phyloP scores from a whole-genome alignment of 2,329 filamentous ascomycete genomes.

The Calonectria pseudoreteaudii region DNA sequence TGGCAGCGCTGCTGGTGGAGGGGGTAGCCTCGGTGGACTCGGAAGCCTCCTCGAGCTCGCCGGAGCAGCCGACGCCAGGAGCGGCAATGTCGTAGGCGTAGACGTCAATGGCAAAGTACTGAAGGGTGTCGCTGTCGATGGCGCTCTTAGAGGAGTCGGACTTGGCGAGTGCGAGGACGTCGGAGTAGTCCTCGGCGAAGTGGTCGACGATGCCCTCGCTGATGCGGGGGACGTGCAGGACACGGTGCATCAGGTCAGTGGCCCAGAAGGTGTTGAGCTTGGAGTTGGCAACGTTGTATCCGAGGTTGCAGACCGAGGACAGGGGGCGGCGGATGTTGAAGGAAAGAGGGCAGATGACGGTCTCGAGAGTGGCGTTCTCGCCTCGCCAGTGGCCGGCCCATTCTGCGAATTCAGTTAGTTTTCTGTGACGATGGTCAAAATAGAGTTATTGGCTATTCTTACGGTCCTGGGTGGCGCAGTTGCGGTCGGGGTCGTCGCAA shows the following conservation, averaged over 20 bases:
- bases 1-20: slow-evolving; percentile 27
- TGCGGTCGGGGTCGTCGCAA: slow-evolving; percentile 76
- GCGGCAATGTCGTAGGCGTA: slow-evolving; percentile 75
- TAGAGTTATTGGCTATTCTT: slow-evolving; percentile 17
- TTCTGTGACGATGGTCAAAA: rapidly evolving
- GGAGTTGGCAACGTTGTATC: slow-evolving; percentile 70
- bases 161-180: slow-evolving; percentile 64
- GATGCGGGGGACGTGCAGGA: slow-evolving; percentile 72
- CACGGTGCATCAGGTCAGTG: slow-evolving; percentile 74
- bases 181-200: slow-evolving; percentile 69
- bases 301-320: slow-evolving; percentile 69
- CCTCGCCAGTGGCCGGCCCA: slow-evolving; percentile 79
- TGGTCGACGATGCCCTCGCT: slow-evolving; percentile 72
- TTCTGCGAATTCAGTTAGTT: slow-evolving; percentile 51
- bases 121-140: slow-evolving; percentile 71
- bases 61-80: slow-evolving; percentile 72
- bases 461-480: slow-evolving; percentile 66
- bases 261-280: slow-evolving; percentile 73
- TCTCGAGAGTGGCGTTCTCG: slow-evolving; percentile 72
- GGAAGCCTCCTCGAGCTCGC: slow-evolving; percentile 46
- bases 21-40: background rate
- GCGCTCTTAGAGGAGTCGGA: slow-evolving; percentile 59
- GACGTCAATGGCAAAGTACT: slow-evolving; percentile 76
- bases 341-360: slow-evolving; percentile 75
- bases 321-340: slow-evolving; percentile 69